phyloP scores from a whole-genome alignment of 129 eudicot species.

The Lactuca sativa region DNA sequence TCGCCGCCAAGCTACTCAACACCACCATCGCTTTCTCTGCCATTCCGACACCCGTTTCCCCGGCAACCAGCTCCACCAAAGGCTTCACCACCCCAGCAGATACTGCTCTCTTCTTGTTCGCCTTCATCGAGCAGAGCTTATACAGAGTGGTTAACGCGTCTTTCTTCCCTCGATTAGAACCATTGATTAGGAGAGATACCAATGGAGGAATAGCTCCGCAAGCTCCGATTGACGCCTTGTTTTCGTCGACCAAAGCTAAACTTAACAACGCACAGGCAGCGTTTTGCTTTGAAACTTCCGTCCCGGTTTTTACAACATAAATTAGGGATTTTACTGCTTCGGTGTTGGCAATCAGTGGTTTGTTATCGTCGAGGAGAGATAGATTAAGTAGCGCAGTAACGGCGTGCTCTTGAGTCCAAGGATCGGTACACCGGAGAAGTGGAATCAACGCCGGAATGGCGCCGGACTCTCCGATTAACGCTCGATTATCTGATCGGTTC shows the following conservation, averaged over 20 bases:
- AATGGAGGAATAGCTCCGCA: constrained; percentile 85
- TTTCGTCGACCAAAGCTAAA: constrained; percentile 61
- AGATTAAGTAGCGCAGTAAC: constrained; percentile 79
- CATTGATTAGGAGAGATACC: constrained; percentile 50
- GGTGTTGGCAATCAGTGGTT: constrained; percentile 37
- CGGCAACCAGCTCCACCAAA: constrained; percentile 68
- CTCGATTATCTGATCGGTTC: constrained; percentile 77
- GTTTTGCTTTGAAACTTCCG: constrained; percentile 72
- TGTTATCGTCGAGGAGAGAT: constrained; percentile 61
- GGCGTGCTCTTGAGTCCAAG: constrained; percentile 74
- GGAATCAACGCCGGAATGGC: constrained; percentile 60
- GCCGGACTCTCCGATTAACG: constrained; percentile 69
- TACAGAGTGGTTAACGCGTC: constrained; percentile 81
- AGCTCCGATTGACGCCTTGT: constrained; percentile 65
- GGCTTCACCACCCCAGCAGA: constrained; percentile 71
- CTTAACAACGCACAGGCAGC: constrained; percentile 71
- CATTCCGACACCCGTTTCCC: constrained; percentile 41
- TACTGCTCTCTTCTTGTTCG: constrained; percentile 75
- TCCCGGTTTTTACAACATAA: constrained; percentile 71
- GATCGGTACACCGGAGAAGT: constrained; percentile 62
- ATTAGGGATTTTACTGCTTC: constrained; percentile 55
- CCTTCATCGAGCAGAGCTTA: constrained; percentile 55
- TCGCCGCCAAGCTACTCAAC: constrained; percentile 51
- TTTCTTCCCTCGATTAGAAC: constrained; percentile 62
- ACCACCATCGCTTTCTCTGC: constrained; percentile 84